Evolutionary conservation across 371 early-diverging fungal species (phyloP).

Genomic region (Mucor circinelloides): DNA sequence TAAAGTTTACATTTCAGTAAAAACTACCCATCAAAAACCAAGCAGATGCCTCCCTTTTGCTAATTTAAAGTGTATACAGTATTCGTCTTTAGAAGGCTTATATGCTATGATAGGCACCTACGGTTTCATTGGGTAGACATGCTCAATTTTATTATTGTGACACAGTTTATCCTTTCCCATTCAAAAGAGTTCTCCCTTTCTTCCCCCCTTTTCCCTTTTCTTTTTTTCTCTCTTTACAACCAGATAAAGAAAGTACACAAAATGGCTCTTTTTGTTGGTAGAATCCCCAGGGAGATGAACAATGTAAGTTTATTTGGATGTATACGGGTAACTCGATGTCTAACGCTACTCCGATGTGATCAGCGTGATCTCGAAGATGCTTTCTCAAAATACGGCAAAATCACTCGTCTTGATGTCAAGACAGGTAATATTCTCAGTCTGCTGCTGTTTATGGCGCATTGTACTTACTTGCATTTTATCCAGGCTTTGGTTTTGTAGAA

Average conservation of each 20-base stretch:
- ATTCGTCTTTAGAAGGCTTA: background rate
- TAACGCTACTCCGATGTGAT: background rate
- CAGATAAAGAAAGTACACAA: background rate
- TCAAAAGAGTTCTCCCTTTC: background rate
- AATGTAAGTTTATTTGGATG: conserved; percentile 25
- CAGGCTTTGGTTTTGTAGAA: conserved; percentile 78
- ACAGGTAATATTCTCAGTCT: conserved; percentile 34
- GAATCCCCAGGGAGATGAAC: conserved; percentile 38
- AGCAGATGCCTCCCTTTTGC: too few relatives aligned
- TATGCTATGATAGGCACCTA: background rate
- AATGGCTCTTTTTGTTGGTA: conserved; percentile 50
- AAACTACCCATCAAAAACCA: too few relatives aligned
- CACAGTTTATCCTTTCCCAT: background rate
- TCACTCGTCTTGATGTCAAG: conserved; percentile 73
- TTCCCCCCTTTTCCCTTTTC: background rate
- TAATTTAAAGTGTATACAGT: too few relatives aligned
- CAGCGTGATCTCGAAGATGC: conserved; percentile 73
- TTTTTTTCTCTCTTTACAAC: conserved; percentile 3
- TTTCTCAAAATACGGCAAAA: conserved; percentile 76
- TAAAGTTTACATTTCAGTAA: too few relatives aligned
- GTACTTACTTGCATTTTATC: conserved; percentile 26
- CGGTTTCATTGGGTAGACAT: background rate
- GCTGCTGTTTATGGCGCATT: background rate
- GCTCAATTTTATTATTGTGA: background rate
- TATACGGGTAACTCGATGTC: background rate